A percentile compares a stretch with the other conserved stretches of the same genome.
phyloP scores from a whole-genome alignment of 2,329 filamentous ascomycete genomes.

The Knufia petricola region DNA sequence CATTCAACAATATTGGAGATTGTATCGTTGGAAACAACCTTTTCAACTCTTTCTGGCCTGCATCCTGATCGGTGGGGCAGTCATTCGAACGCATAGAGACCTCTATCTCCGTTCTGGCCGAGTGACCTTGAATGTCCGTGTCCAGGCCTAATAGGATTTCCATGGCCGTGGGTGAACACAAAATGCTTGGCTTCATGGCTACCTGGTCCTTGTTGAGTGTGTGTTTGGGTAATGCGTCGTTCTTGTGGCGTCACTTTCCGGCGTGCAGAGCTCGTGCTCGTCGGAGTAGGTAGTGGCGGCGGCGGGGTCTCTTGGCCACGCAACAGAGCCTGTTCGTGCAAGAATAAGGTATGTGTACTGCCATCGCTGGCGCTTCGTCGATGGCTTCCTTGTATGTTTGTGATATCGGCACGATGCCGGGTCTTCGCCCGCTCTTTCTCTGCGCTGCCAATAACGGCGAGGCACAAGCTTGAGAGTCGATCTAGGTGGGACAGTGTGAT shows the following conservation, averaged over 20 bases:
- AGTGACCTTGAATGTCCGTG: background rate
- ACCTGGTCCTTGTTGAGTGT: background rate
- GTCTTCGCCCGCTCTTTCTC: constrained; percentile 8
- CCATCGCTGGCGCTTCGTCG: constrained; percentile 7
- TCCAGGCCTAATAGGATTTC: background rate
- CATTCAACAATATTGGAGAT: too few species aligned
- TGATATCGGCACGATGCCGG: background rate
- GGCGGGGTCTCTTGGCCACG: background rate
- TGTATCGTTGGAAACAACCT: too few species aligned
- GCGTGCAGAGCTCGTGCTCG: background rate
- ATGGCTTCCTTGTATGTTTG: background rate
- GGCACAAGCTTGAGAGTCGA: constrained; percentile 28
- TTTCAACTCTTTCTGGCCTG: background rate
- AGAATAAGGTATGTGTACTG: background rate
- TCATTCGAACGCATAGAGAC: background rate
- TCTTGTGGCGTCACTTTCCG: constrained; percentile 3
- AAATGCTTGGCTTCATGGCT: background rate
- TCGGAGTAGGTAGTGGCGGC: constrained; percentile 1
- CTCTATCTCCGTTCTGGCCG: background rate
- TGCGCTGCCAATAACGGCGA: constrained; percentile 9
- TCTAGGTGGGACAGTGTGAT: constrained; percentile 32
- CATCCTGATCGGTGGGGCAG: background rate
- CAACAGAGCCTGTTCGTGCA: constrained; percentile 1
- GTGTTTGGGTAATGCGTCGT: background rate
- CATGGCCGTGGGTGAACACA: background rate